These are phyloP conservation scores for Rhizomucor pusillus DNA, from an alignment of 371 early-diverging fungal genomes.

Conservation along the genomic window DNA sequence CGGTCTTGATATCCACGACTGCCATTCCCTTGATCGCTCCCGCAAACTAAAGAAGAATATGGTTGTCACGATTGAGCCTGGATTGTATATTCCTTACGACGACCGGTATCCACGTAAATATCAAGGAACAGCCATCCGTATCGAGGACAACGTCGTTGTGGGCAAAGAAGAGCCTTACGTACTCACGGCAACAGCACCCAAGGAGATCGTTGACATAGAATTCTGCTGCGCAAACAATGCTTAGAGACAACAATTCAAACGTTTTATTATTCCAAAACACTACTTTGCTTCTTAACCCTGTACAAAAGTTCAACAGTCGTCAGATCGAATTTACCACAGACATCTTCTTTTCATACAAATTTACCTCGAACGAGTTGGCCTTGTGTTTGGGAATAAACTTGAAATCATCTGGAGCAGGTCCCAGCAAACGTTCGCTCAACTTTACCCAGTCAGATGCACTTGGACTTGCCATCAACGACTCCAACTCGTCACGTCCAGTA, in stretches of 20 bases:
- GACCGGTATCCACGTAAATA: constrained; percentile 75
- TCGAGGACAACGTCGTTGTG: constrained; percentile 93
- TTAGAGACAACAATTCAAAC: neutral
- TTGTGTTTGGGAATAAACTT: constrained; percentile 92
- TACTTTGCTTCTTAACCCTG: no score
- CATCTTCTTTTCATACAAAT: neutral
- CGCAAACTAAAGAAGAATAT: constrained; percentile 72
- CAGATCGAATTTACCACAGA: no score
- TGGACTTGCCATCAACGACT: constrained; percentile 90
- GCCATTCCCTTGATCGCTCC: constrained; percentile 68
- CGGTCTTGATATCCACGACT: constrained; percentile 95
- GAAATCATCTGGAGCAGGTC: constrained; percentile 86
- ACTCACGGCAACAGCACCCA: constrained; percentile 78
- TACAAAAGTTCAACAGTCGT: no score
- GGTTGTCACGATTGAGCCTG: constrained; percentile 97
- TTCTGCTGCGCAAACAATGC: constrained; percentile 44
- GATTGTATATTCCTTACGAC: constrained; percentile 86
- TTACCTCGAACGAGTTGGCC: constrained; percentile 77
- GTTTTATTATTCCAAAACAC: no score
- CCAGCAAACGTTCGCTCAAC: constrained; percentile 76
- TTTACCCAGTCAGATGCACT: constrained; percentile 90
- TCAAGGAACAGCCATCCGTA: constrained; percentile 92
- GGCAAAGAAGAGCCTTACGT: constrained; percentile 68
- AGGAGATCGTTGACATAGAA: constrained; percentile 89
- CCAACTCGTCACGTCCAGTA: constrained; percentile 87